These are phyloP conservation scores for Tylopilus rubrobrunneus DNA, from an alignment of 768 basidiomycete genomes.

Conservation along the genomic window DNA sequence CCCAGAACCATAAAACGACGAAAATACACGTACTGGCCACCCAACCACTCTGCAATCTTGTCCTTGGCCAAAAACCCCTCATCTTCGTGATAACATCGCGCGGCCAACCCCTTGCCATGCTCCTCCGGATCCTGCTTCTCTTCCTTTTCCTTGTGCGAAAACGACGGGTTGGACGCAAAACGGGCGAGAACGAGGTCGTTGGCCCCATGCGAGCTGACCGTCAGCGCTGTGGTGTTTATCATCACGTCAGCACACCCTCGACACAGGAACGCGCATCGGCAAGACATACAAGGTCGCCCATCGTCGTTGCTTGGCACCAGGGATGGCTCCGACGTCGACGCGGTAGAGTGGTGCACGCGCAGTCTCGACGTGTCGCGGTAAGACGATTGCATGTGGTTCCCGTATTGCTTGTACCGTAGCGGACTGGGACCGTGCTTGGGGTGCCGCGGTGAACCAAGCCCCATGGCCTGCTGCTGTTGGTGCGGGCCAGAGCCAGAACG, in stretches of 20 bases:
- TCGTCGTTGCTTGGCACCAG: constrained; percentile 55
- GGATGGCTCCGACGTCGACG: constrained; percentile 83
- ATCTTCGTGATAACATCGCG: constrained; percentile 82
- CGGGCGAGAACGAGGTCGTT: constrained; percentile 46
- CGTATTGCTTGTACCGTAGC: constrained; percentile 40
- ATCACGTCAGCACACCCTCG: constrained; percentile 8
- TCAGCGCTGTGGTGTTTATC: constrained; percentile 15
- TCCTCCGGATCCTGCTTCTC: constrained; percentile 56
- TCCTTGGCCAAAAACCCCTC: constrained; percentile 73
- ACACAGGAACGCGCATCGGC: background rate
- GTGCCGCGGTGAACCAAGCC: constrained; percentile 32
- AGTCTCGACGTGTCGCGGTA: constrained; percentile 43
- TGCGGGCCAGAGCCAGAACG: constrained; percentile 28
- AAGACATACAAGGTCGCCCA: constrained; percentile 42
- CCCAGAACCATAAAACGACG: background rate
- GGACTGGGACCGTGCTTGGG: constrained; percentile 40
- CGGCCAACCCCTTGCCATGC: constrained; percentile 68
- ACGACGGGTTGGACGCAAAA: constrained; percentile 38
- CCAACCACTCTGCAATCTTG: constrained; percentile 96
- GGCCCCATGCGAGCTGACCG: constrained; percentile 47
- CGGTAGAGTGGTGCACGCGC: constrained; percentile 63
- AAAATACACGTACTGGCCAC: constrained; percentile 70
- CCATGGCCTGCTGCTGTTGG: constrained; percentile 19
- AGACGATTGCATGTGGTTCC: constrained; percentile 33
- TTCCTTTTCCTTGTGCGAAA: constrained; percentile 49